phyloP scores from a whole-genome alignment of 805 yeast species.

The Candida hungchunana region DNA sequence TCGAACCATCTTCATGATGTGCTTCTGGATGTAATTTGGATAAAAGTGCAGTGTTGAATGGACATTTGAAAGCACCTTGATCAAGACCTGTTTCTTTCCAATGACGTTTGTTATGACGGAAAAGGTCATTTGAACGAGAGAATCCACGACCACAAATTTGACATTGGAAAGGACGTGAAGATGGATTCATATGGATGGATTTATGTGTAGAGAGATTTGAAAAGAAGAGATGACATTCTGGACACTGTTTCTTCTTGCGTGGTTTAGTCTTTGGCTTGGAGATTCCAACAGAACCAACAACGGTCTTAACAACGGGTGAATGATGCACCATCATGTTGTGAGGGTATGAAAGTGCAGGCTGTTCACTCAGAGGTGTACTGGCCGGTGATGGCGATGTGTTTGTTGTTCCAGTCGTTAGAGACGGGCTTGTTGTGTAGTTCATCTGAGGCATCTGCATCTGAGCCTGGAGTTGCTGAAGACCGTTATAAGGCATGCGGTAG shows the following conservation, averaged over 20 bases:
- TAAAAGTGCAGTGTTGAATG: conserved; percentile 43
- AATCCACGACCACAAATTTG: conserved; percentile 78
- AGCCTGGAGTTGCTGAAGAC: conserved; percentile 6
- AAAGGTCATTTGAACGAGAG: conserved; percentile 81
- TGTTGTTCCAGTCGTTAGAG: conserved; percentile 6
- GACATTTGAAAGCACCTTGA: conserved; percentile 74
- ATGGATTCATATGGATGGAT: conserved; percentile 69
- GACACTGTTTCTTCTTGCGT: conserved; percentile 67
- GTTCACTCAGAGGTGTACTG: conserved; percentile 8
- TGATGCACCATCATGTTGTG: no score
- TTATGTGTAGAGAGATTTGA: conserved; percentile 81
- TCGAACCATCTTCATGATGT: not conserved
- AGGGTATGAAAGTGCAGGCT: not conserved
- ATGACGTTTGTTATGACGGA: conserved; percentile 83
- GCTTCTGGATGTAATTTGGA: conserved; percentile 2
- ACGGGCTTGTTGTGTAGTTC: conserved; percentile 9
- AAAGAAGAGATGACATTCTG: conserved; percentile 62
- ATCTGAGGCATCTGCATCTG: conserved; percentile 14
- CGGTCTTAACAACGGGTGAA: no score
- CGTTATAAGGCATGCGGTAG: conserved; percentile 1
- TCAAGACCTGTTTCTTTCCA: conserved; percentile 68
- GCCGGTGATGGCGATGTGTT: conserved; percentile 9
- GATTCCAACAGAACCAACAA: conserved; percentile 1
- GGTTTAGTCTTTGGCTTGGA: conserved; percentile 30
- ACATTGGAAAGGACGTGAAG: conserved; percentile 75